A percentile compares a stretch with the other conserved stretches of the same genome.
Evolutionary conservation across 208 protist genomes (phyloP).

Genomic region (Naegleria fowleri): DNA sequence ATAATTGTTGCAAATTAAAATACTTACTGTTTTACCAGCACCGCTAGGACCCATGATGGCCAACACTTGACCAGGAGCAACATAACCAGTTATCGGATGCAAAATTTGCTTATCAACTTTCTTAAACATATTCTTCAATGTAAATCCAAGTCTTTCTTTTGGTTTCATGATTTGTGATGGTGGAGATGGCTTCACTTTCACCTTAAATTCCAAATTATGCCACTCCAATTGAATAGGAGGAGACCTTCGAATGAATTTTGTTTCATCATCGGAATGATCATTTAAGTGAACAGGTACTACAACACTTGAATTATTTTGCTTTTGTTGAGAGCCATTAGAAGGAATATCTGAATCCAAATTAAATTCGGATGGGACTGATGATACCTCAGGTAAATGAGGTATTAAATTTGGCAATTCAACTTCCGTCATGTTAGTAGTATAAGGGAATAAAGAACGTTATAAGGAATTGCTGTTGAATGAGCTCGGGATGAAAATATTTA

Average conservation of each 20-base stretch:
- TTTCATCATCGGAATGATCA: neutral
- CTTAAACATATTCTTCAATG: neutral
- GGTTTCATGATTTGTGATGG: neutral
- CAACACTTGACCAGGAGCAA: neutral
- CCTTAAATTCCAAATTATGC: neutral
- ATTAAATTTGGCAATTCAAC: too few relatives aligned
- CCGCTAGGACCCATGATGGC: slow-evolving; percentile 21
- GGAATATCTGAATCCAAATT: too few relatives aligned
- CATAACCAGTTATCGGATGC: slow-evolving; percentile 13
- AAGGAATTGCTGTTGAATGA: too few relatives aligned
- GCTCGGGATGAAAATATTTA: too few relatives aligned
- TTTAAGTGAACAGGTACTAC: too few relatives aligned
- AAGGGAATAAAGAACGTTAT: too few relatives aligned
- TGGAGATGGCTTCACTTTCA: neutral
- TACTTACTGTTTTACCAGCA: neutral
- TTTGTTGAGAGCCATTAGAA: too few relatives aligned
- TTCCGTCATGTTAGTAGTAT: too few relatives aligned
- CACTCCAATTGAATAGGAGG: slow-evolving; percentile 10
- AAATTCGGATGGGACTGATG: too few relatives aligned
- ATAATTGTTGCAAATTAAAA: neutral
- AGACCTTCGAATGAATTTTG: neutral
- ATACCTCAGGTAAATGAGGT: too few relatives aligned
- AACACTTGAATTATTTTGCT: too few relatives aligned
- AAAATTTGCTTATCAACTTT: neutral
- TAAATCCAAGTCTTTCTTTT: neutral